Percentiles rank a stretch among this genome's conserved stretches.
These are phyloP conservation scores for Shiraia sp. DNA, from an alignment of 2,329 filamentous ascomycete species.

Conservation along the genomic window DNA sequence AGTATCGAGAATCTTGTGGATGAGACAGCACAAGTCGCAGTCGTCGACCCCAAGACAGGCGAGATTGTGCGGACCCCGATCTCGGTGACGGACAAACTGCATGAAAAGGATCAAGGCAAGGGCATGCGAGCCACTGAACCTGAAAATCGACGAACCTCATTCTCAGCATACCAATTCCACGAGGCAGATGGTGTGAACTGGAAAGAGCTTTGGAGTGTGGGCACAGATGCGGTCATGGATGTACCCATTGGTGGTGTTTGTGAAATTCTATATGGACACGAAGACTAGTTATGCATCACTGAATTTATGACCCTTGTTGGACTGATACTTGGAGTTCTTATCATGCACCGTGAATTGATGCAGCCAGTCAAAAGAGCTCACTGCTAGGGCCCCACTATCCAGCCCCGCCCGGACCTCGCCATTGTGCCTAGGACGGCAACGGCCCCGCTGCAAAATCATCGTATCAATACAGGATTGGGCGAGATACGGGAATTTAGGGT, in stretches of 20 bases:
- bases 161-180: conserved; percentile 42
- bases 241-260: conserved; percentile 93
- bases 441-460: conserved; percentile 13
- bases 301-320: conserved; percentile 2
- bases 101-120: conserved; percentile 40
- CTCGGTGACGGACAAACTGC: conserved; percentile 19
- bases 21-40: conserved; percentile 82
- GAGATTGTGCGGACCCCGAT: conserved; percentile 50
- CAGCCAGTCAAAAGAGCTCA: background rate
- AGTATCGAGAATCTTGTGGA: conserved; percentile 91
- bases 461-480: conserved; percentile 12
- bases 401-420: no score
- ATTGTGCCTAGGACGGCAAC: no score
- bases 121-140: conserved; percentile 47
- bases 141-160: conserved; percentile 35
- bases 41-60: conserved; percentile 71
- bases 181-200: conserved; percentile 63
- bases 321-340: conserved; percentile 2
- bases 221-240: conserved; percentile 97
- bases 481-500: conserved; percentile 10
- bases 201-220: conserved; percentile 83
- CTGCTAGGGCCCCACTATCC: background rate
- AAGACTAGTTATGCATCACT: conserved; percentile 18
- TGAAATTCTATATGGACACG: conserved; percentile 83
- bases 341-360: background rate